Base-by-base conservation (phyloP, 768 basidiomycete species). In the Amanita rimosa region DNA sequence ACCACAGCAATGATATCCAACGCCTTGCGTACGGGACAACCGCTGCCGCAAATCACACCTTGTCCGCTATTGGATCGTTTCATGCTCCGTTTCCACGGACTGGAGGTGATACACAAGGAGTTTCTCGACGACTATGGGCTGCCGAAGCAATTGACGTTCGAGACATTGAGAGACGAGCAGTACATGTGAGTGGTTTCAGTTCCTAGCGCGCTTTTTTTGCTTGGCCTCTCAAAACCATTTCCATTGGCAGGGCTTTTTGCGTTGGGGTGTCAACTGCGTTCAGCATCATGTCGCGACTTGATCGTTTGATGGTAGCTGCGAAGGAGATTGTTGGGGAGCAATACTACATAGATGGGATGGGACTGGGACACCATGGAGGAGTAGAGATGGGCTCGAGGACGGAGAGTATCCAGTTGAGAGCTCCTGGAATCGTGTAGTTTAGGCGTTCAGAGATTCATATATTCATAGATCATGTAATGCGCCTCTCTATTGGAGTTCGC, bases 311-410 rank as follows among this genome's bases (percentile, higher is more conserved):
- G 79, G 58, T 89, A 2, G 85, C 86, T 2, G 77, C 80, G 14
- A 93, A 93, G 60, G 86, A 91, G 62, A 68, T 92, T 40, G 85
- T 92, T 1, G 89, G 89, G 1, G 89, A 92, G 60, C 83, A 86
- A 54, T 89, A 84, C 60, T 84, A 90, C 58, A 85, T 91, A n/a
- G 75, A 82, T 50, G 85, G 85, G 0, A 63, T 85, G 11, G 81
- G 75, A 61, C 53, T 50, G 6, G 37, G 49, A 21, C 24, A 65
- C 13, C 51, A 54, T 13, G 48, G 52, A 0, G 63, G 61, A 8
- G 55, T 63, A 21, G 67, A 66, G 24, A 54, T 64, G 56, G 57
- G 58, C 16, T 59, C 64, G 17, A 64, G 65, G 49, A 60, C 64
- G 21, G 37, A 49, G 26, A 57, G 46, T 17, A 47, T 54, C 5